Percentiles rank a stretch among this genome's conserved stretches.
phyloP scores from a whole-genome alignment of 1,284 basidiomycete genomes.

The Ustilago trichophora region DNA sequence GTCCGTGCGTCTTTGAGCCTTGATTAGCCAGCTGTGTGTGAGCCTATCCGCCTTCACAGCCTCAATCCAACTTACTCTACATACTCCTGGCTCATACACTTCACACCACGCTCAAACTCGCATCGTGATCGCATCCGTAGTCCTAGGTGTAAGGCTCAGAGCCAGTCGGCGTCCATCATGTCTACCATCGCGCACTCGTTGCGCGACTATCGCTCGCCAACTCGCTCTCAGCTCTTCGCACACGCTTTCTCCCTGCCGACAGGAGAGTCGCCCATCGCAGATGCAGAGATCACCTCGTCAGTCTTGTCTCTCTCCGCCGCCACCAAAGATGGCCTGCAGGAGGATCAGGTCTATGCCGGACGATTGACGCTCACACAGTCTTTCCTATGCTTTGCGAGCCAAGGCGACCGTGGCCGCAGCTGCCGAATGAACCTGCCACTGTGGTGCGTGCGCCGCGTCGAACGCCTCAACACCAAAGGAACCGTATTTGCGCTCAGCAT shows the following conservation, averaged over 20 bases:
- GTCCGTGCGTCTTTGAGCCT: no score
- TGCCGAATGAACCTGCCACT: constrained; percentile 91
- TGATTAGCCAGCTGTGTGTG: no score
- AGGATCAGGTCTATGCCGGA: constrained; percentile 70
- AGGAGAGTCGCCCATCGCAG: constrained; percentile 49
- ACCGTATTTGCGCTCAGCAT: constrained; percentile 89
- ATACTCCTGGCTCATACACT: no score
- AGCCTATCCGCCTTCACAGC: no score
- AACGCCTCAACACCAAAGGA: constrained; percentile 75
- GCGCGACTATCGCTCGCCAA: constrained; percentile 64
- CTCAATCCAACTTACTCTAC: no score
- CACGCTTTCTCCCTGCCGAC: constrained; percentile 58
- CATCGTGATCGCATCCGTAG: no score
- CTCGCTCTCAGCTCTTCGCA: constrained; percentile 57
- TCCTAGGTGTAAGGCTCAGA: no score
- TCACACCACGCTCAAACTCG: no score
- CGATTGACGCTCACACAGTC: constrained; percentile 88
- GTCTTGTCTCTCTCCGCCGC: constrained; percentile 60
- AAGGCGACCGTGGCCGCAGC: constrained; percentile 82
- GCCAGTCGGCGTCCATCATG: constrained; percentile 31
- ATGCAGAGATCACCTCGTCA: constrained; percentile 61
- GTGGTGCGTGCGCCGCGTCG: constrained; percentile 92
- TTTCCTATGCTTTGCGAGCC: constrained; percentile 88
- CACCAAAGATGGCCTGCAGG: constrained; percentile 45
- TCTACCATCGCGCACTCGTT: constrained; percentile 66